Evolutionary conservation across 2,329 filamentous ascomycete species (phyloP), one percentile per base, ranked within the genome.

Genomic region (Pseudocercospora vitis): DNA sequence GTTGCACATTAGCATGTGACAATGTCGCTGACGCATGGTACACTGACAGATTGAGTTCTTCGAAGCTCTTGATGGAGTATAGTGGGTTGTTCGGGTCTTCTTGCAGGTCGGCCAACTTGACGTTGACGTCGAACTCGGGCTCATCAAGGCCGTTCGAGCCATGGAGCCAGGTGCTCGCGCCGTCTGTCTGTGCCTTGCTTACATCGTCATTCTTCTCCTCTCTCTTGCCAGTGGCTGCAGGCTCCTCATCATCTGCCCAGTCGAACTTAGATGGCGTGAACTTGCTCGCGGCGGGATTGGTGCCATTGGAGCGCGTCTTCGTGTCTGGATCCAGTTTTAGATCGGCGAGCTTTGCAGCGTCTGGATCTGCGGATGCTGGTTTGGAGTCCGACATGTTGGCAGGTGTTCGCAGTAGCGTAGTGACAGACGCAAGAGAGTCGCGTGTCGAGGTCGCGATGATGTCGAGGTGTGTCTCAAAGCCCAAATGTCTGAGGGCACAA

Each of bases 51-150:
- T 88, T 85, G 52, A 97, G 82, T 60, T 96, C 85, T 62, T 94
- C 83, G 70, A 96, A 99, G 1, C 81, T 84, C 63, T 86, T 87
- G 46, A 87, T 86, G 3, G 92, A 96, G 71, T 85, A 94, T 19
- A 97, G 82, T 8, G 92, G 92, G 68, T 91, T 92, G 66, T 89
- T 87, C 8, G 88, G 84, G 68, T 96, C 89, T 24, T 84, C 83
- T 73, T 96, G 91, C 50, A 96, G 80, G 68, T 96, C 91, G 65
- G 87, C 91, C 55, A 97, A 82, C 73, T 92, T 94, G 64, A 99
- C 89, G 68, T 96, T 87, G 62, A 99, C 92, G 62, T 94, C 87
- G 73, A 88, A 95, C 54, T 88, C 85, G 3, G 85, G 84, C 71
- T 96, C 89, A 18, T 82, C 74, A 7, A 72, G 63, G 8, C 85